Evolutionary conservation across 2,329 filamentous ascomycete species (phyloP).

Genomic region (Aspergillus japonicus): DNA sequence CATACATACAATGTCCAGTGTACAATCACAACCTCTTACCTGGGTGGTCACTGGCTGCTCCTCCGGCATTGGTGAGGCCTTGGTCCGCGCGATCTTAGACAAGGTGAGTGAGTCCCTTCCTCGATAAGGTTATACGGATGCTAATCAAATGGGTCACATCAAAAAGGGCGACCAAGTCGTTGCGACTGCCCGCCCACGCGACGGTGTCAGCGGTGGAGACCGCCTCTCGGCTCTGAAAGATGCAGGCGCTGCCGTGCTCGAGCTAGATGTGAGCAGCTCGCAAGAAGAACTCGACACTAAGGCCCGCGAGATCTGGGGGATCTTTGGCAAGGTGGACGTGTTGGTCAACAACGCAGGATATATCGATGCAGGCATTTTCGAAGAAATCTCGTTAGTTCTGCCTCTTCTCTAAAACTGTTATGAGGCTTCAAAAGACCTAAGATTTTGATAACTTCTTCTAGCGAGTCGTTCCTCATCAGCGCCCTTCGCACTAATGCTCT

Average conservation of each 20-base stretch:
- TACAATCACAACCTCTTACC: not conserved
- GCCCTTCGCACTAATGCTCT: not conserved
- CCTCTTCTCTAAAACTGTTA: not conserved
- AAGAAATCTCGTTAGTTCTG: constrained; percentile 26
- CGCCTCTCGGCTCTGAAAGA: constrained; percentile 23
- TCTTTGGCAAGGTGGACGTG: constrained; percentile 35
- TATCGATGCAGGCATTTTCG: constrained; percentile 22
- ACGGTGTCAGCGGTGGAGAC: constrained; percentile 10
- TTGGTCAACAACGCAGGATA: constrained; percentile 51
- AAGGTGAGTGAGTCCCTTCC: too few species aligned
- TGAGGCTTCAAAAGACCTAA: not conserved
- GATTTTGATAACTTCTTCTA: not conserved
- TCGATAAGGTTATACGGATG: constrained; percentile 4
- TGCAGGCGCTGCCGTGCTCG: constrained; percentile 22
- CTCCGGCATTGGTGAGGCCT: constrained; percentile 1
- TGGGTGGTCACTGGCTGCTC: constrained; percentile 14
- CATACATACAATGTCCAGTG: too few species aligned
- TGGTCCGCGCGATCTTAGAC: not conserved
- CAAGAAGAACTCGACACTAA: constrained; percentile 19
- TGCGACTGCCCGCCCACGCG: constrained; percentile 23
- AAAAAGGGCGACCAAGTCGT: constrained; percentile 32
- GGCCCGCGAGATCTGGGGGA: constrained; percentile 13
- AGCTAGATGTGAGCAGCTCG: constrained; percentile 24
- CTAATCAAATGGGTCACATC: too few species aligned
- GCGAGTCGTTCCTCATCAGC: too few species aligned